These are phyloP conservation scores for Fusarium decemcellulare DNA, from an alignment of 2,329 filamentous ascomycete species.

Conservation along the genomic window DNA sequence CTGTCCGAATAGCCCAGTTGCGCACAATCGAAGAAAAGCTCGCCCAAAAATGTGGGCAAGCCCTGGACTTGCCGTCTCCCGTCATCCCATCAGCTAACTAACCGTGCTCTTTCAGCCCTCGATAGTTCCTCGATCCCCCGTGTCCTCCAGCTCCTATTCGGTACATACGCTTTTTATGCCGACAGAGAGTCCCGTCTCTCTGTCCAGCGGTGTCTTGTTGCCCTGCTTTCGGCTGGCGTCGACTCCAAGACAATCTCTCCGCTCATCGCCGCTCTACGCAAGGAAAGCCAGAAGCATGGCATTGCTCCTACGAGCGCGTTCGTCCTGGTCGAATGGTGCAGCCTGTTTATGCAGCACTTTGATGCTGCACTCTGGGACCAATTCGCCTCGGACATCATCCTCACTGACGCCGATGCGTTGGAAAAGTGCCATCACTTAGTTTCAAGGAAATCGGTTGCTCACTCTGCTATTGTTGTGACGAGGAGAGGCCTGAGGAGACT, in stretches of 20 bases:
- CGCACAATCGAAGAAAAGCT: constrained; percentile 70
- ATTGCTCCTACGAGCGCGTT: constrained; percentile 88
- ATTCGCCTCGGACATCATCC: constrained; percentile 75
- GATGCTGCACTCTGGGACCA: constrained; percentile 74
- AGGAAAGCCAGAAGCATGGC: constrained; percentile 81
- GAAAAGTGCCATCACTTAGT: constrained; percentile 82
- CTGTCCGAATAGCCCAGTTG: constrained; percentile 67
- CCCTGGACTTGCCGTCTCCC: constrained; percentile 14
- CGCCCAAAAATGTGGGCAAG: constrained; percentile 64
- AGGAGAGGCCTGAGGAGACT: constrained; percentile 84
- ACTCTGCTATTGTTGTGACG: constrained; percentile 83
- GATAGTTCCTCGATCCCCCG: constrained; percentile 64
- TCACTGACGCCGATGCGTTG: constrained; percentile 79
- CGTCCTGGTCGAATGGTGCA: constrained; percentile 92
- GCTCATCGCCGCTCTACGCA: constrained; percentile 76
- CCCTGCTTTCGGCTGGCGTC: constrained; percentile 72
- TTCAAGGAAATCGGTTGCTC: constrained; percentile 74
- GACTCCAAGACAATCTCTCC: constrained; percentile 71
- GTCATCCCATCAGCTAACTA: constrained; percentile 29
- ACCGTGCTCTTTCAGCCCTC: constrained; percentile 56
- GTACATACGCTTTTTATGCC: constrained; percentile 88
- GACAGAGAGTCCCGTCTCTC: constrained; percentile 88
- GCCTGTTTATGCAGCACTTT: constrained; percentile 81
- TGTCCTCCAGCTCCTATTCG: constrained; percentile 83
- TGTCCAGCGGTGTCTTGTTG: constrained; percentile 83